A percentile compares a stretch with the other conserved stretches of the same genome.
Evolutionary conservation across 352 stramenopile genomes (phyloP).

Genomic region (Phytophthora kernoviae): DNA sequence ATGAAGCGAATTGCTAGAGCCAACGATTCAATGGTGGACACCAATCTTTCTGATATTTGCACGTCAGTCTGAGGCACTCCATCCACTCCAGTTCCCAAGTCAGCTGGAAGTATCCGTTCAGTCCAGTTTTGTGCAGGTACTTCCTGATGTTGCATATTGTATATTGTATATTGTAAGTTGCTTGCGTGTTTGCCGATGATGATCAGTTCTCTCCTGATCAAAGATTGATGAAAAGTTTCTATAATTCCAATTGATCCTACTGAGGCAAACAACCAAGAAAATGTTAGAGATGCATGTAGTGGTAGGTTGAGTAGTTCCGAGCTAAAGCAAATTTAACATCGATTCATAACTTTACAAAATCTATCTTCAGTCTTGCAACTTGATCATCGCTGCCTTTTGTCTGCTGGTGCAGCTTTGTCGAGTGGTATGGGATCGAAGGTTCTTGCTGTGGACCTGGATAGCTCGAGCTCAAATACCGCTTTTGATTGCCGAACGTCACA

Average conservation of each 20-base stretch:
- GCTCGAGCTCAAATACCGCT: constrained; percentile 34
- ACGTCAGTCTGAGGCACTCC: constrained; percentile 88
- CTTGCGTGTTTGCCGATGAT: constrained; percentile 60
- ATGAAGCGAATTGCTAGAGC: constrained; percentile 62
- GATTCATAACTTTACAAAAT: constrained; percentile 8
- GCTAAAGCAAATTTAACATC: constrained; percentile 2
- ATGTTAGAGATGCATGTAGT: constrained; percentile 3
- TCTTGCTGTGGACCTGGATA: constrained; percentile 36
- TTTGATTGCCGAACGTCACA: constrained; percentile 51
- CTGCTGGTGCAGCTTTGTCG: constrained; percentile 40
- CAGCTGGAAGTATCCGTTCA: neutral
- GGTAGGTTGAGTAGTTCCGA: neutral
- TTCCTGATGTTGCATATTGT: constrained; percentile 13
- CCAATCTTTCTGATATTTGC: constrained; percentile 78
- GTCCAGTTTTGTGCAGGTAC: neutral
- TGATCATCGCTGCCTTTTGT: constrained; percentile 13
- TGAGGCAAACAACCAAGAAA: constrained; percentile 49
- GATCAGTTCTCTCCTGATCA: constrained; percentile 76
- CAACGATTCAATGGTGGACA: constrained; percentile 70
- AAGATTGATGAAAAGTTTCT: constrained; percentile 69
- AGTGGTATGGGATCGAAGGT: constrained; percentile 42
- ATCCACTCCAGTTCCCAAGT: constrained; percentile 1
- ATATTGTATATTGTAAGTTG: constrained; percentile 30
- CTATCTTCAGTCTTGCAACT: neutral
- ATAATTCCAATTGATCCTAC: constrained; percentile 92